Percentiles rank a stretch among this genome's conserved stretches.
Conservation (phyloP, 1,139 yeast genomes). For the Scheffersomyces illinoinensis region DNA sequence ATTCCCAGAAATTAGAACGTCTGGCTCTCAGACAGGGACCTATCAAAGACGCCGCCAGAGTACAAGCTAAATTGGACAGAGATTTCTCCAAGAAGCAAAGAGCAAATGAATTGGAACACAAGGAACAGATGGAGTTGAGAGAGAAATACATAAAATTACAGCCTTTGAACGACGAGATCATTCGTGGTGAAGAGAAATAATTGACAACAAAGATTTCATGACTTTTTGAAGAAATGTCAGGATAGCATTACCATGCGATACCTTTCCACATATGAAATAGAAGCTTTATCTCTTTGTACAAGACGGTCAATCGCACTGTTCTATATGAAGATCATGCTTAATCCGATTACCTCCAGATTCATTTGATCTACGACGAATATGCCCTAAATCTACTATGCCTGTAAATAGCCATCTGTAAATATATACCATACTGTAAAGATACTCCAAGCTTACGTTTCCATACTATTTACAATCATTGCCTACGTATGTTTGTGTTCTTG, state of each 20-base stretch:
- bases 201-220: not conserved
- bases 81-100: slow-evolving; percentile 37
- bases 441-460: not conserved
- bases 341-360: not conserved
- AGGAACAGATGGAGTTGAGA: slow-evolving; percentile 66
- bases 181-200: slow-evolving; percentile 29
- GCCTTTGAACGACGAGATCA: slow-evolving; percentile 51
- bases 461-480: not conserved
- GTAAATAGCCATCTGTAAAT: not conserved
- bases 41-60: slow-evolving; percentile 69
- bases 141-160: slow-evolving; percentile 65
- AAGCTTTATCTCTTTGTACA: not conserved
- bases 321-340: not conserved
- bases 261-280: not conserved
- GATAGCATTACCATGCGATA: not conserved
- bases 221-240: not conserved
- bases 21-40: slow-evolving; percentile 78
- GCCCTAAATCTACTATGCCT: not conserved
- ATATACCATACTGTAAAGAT: not conserved
- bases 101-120: slow-evolving; percentile 73
- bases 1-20: slow-evolving; percentile 66
- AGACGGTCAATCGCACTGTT: not conserved
- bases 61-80: slow-evolving; percentile 41
- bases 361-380: slow-evolving; percentile 2
- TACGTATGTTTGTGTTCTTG: slow-evolving; percentile 47